phyloP scores from a whole-genome alignment of 1,139 yeast genomes.

The Diutina sp. region DNA sequence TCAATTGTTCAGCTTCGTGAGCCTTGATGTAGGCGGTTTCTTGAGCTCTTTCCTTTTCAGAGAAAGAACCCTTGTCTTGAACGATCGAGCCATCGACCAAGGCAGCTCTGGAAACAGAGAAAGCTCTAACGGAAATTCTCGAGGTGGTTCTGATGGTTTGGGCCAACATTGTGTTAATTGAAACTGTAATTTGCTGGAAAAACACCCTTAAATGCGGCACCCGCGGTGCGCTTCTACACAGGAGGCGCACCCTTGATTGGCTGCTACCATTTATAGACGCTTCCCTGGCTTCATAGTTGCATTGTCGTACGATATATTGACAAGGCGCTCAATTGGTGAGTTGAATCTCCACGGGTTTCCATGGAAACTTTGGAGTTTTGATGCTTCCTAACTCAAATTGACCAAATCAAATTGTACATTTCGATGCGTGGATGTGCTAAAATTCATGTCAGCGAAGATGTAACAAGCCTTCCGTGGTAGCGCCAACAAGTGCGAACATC shows the following conservation, averaged over 20 bases:
- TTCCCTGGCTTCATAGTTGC: neutral
- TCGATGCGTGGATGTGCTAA: neutral
- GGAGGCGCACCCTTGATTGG: neutral
- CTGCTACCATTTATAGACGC: neutral
- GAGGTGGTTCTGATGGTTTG: slow-evolving; percentile 15
- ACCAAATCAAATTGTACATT: too few species aligned
- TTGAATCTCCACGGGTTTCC: too few species aligned
- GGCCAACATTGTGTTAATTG: slow-evolving; percentile 16
- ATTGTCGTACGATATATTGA: neutral
- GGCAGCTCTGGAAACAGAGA: slow-evolving; percentile 22
- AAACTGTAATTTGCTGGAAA: neutral
- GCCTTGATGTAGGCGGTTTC: slow-evolving; percentile 31
- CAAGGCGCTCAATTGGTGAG: neutral
- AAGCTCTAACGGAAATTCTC: slow-evolving; percentile 19
- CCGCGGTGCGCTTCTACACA: neutral
- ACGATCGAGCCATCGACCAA: slow-evolving; percentile 16
- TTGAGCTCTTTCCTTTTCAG: slow-evolving; percentile 33
- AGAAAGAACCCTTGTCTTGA: slow-evolving; percentile 16
- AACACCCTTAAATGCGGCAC: neutral
- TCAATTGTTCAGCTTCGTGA: slow-evolving; percentile 38
- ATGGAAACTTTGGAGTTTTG: too few species aligned
- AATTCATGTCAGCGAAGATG: neutral
- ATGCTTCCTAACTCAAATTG: too few species aligned
- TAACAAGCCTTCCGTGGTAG: neutral
- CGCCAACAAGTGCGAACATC: neutral